Evolutionary conservation across 2,329 filamentous ascomycete genomes (phyloP).

Genomic region (Sordariomycetes sp.): DNA sequence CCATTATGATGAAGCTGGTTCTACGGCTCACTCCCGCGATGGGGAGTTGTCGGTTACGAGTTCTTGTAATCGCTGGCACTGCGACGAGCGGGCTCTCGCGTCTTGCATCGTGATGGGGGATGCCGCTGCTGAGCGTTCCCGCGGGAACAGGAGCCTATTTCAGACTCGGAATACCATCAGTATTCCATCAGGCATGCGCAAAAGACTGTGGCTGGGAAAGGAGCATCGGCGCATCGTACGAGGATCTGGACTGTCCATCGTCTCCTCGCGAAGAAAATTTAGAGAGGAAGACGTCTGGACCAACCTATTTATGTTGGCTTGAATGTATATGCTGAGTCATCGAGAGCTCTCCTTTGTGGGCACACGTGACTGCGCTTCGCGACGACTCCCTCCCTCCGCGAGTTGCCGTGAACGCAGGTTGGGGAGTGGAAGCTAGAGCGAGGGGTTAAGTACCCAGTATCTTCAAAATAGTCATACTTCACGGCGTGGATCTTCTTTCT

Average conservation of each 20-base stretch:
- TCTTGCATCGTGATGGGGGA: too few relatives aligned
- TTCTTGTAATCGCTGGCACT: neutral
- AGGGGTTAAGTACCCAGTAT: too few relatives aligned
- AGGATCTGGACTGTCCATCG: too few relatives aligned
- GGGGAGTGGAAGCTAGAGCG: neutral
- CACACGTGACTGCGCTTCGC: neutral
- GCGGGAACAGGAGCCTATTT: too few relatives aligned
- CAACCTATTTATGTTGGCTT: neutral
- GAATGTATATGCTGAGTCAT: neutral
- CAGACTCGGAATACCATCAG: too few relatives aligned
- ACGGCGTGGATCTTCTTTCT: too few relatives aligned
- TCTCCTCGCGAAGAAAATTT: neutral
- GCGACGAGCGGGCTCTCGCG: neutral
- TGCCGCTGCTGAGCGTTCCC: too few relatives aligned
- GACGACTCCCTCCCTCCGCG: neutral
- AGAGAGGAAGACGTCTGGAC: neutral
- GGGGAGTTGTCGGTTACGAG: slow-evolving; percentile 11
- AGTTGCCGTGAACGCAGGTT: neutral
- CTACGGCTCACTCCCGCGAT: slow-evolving; percentile 10
- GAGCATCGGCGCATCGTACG: too few relatives aligned
- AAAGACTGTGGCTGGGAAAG: too few relatives aligned
- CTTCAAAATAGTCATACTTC: too few relatives aligned
- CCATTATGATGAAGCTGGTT: slow-evolving; percentile 11
- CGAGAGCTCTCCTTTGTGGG: neutral
- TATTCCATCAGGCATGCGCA: too few relatives aligned